Evolutionary conservation across 306 rosid genomes (phyloP).

Genomic region (Fragaria ananassa): DNA sequence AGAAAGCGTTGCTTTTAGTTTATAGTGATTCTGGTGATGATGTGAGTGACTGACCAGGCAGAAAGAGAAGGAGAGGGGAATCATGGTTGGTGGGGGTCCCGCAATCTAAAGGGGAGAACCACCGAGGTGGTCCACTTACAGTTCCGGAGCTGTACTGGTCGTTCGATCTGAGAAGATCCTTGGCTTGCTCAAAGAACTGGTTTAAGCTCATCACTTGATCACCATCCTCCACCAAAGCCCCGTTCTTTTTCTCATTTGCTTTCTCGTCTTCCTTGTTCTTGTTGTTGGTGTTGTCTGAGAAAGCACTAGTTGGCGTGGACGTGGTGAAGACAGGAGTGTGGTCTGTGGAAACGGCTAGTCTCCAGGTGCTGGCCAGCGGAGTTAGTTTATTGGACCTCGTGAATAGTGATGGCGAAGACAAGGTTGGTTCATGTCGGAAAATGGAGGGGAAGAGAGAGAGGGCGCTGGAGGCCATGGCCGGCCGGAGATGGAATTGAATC

Average conservation of each 20-base stretch:
- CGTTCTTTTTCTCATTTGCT: not conserved
- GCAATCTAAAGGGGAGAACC: slow-evolving; percentile 80
- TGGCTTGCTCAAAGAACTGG: slow-evolving; percentile 48
- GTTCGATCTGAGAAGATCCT: slow-evolving; percentile 42
- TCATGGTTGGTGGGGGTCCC: slow-evolving; percentile 34
- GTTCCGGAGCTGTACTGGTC: not conserved
- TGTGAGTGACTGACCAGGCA: slow-evolving; percentile 50
- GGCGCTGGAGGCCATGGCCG: not conserved
- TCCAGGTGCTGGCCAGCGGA: not conserved
- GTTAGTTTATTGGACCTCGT: not conserved
- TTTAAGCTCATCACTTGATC: slow-evolving; percentile 22
- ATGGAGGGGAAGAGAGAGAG: not conserved
- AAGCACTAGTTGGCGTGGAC: not conserved
- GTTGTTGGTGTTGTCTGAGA: not conserved
- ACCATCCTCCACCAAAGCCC: not conserved
- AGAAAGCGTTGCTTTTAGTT: no score
- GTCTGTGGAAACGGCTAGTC: not conserved
- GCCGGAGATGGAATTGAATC: not conserved
- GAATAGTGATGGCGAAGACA: not conserved
- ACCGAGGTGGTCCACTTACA: slow-evolving; percentile 64
- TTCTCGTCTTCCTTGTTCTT: not conserved
- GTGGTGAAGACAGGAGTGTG: not conserved
- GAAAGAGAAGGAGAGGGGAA: slow-evolving; percentile 67
- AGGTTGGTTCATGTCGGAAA: not conserved
- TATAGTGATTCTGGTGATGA: not conserved